Evolutionary conservation across 768 basidiomycete genomes (phyloP).

Genomic region (Sporobolomyces pararoseus): DNA sequence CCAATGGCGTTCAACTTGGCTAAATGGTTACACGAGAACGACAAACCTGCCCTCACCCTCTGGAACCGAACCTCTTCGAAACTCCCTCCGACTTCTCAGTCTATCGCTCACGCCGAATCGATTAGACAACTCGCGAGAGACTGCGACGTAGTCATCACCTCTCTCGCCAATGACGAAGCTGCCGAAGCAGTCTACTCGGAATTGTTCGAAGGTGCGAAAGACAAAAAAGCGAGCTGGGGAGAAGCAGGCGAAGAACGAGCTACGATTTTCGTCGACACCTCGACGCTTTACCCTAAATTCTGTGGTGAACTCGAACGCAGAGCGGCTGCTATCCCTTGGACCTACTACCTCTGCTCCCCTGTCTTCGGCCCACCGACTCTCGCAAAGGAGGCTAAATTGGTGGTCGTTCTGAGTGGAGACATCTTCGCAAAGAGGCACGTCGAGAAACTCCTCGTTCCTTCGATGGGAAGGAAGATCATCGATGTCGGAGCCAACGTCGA

Average conservation of each 20-base stretch:
- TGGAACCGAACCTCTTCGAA: conserved; percentile 72
- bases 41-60: conserved; percentile 59
- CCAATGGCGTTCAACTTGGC: conserved; percentile 78
- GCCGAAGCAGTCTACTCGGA: conserved; percentile 63
- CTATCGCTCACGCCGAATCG: conserved; percentile 59
- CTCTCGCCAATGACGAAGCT: conserved; percentile 66
- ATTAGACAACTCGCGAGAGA: conserved; percentile 61
- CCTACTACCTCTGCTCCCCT: conserved; percentile 68
- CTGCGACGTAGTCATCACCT: conserved; percentile 74
- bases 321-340: conserved; percentile 59
- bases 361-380: conserved; percentile 57
- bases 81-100: conserved; percentile 56
- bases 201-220: conserved; percentile 54
- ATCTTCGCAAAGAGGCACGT: conserved; percentile 75
- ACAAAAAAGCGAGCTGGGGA: conserved; percentile 34
- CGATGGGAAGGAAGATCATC: conserved; percentile 64
- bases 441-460: conserved; percentile 71
- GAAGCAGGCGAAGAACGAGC: conserved; percentile 47
- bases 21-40: conserved; percentile 53
- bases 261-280: conserved; percentile 81
- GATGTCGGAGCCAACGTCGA: conserved; percentile 84
- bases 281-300: conserved; percentile 56
- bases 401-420: conserved; percentile 76
- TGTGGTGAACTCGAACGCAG: conserved; percentile 67
- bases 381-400: conserved; percentile 58